A percentile compares a stretch with the other conserved stretches of the same genome.
These are phyloP conservation scores for Ceratocystis harringtonii DNA, from an alignment of 2,329 filamentous ascomycete genomes.

Conservation along the genomic window DNA sequence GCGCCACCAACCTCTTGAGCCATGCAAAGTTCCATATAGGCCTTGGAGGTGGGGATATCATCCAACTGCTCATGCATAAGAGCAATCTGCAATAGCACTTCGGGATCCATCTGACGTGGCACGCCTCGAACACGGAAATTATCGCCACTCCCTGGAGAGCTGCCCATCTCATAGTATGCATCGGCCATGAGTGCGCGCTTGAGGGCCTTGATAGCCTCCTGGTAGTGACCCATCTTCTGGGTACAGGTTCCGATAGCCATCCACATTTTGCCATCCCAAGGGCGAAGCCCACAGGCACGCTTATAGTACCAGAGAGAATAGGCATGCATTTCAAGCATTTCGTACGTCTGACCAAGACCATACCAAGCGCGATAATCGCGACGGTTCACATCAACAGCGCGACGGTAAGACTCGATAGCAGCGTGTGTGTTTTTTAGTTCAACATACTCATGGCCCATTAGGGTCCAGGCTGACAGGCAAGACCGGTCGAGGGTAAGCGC, in stretches of 20 bases:
- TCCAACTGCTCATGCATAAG: conserved; percentile 70
- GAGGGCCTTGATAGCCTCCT: conserved; percentile 88
- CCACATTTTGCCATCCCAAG: conserved; percentile 98
- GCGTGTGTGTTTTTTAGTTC: conserved; percentile 98
- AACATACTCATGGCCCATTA: conserved; percentile 98
- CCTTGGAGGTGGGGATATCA: conserved; percentile 64
- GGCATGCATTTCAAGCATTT: conserved; percentile 93
- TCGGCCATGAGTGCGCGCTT: conserved; percentile 85
- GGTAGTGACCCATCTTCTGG: conserved; percentile 70
- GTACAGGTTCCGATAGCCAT: conserved; percentile 86
- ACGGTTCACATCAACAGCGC: conserved; percentile 88
- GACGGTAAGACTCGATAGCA: conserved; percentile 89
- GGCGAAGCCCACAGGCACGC: conserved; percentile 78
- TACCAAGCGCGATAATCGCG: conserved; percentile 98
- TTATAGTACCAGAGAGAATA: conserved; percentile 98
- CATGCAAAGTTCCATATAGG: conserved; percentile 92
- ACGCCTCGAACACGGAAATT: conserved; percentile 35
- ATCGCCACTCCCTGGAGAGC: conserved; percentile 28
- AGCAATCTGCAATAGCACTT: conserved; percentile 81
- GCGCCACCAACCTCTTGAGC: conserved; percentile 71
- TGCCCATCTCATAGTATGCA: conserved; percentile 59
- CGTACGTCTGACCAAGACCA: conserved; percentile 89
- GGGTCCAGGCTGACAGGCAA: conserved; percentile 89
- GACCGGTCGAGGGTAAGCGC: conserved; percentile 79
- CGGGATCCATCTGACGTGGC: conserved; percentile 61